phyloP scores from a whole-genome alignment of 1,284 basidiomycete genomes.

The Tylopilus sp. region DNA sequence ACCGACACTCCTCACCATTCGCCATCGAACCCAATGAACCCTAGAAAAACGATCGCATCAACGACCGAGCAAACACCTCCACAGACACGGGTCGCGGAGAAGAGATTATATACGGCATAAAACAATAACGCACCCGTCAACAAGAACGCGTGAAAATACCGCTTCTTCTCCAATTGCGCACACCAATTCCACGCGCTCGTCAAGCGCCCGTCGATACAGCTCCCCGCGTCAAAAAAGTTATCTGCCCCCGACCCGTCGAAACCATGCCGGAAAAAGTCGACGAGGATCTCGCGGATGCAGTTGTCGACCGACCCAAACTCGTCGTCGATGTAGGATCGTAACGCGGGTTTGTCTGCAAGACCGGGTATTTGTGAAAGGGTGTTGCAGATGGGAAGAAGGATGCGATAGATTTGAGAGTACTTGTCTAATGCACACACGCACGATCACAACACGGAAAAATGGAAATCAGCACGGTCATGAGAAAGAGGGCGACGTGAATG shows the following conservation, averaged over 20 bases:
- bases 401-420: slow-evolving; percentile 83
- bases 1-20: slow-evolving; percentile 53
- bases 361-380: slow-evolving; percentile 65
- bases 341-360: slow-evolving; percentile 60
- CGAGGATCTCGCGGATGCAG: slow-evolving; percentile 62
- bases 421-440: slow-evolving; percentile 49
- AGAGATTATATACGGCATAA: too few relatives aligned
- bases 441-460: too few relatives aligned
- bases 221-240: slow-evolving; percentile 75
- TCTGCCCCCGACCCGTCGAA: slow-evolving; percentile 82
- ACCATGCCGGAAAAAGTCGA: slow-evolving; percentile 79
- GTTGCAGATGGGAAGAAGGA: slow-evolving; percentile 78
- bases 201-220: slow-evolving; percentile 59
- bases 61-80: not conserved
- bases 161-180: slow-evolving; percentile 74
- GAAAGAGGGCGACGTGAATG: too few relatives aligned
- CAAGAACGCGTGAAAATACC: slow-evolving; percentile 74
- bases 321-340: slow-evolving; percentile 71
- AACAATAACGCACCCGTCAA: slow-evolving; percentile 54
- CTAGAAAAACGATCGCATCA: slow-evolving; percentile 32
- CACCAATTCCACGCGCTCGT: slow-evolving; percentile 90
- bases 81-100: not conserved
- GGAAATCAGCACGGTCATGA: too few relatives aligned
- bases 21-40: slow-evolving; percentile 80
- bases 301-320: slow-evolving; percentile 74